phyloP scores from a whole-genome alignment of 2,329 filamentous ascomycete species.

The Pseudogymnoascus sp. region DNA sequence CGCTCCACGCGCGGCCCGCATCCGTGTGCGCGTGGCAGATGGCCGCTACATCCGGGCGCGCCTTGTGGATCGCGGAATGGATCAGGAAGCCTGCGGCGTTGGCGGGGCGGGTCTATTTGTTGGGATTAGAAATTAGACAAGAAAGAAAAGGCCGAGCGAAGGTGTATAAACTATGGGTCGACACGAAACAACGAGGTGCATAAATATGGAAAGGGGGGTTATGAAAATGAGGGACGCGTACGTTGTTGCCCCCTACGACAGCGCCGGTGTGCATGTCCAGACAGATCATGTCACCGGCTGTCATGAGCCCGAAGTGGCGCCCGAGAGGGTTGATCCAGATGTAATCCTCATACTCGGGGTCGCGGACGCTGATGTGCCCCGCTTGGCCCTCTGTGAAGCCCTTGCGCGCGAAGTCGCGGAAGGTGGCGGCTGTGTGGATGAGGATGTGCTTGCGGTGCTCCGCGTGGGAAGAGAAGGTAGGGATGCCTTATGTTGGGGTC shows the following conservation, averaged over 20 bases:
- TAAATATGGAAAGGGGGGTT: neutral
- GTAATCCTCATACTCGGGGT: slow-evolving; percentile 52
- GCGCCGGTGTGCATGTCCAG: slow-evolving; percentile 53
- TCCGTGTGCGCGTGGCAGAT: slow-evolving; percentile 63
- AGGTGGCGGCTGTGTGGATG: slow-evolving; percentile 60
- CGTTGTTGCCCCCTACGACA: slow-evolving; percentile 54
- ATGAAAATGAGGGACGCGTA: slow-evolving; percentile 10
- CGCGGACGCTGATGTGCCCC: slow-evolving; percentile 61
- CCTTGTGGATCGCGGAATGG: slow-evolving; percentile 61
- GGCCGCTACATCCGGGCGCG: slow-evolving; percentile 56
- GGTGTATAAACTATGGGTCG: too few relatives aligned
- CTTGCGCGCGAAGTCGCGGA: slow-evolving; percentile 59
- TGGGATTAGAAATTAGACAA: neutral
- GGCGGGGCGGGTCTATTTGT: slow-evolving; percentile 40
- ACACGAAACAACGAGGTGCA: too few relatives aligned
- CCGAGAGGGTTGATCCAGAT: slow-evolving; percentile 67
- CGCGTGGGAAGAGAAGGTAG: slow-evolving; percentile 44
- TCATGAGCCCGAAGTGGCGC: slow-evolving; percentile 57
- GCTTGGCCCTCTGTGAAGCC: slow-evolving; percentile 63
- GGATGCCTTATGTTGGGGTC: slow-evolving; percentile 42
- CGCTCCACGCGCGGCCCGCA: slow-evolving; percentile 60
- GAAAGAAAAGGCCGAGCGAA: too few relatives aligned
- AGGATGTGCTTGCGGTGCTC: slow-evolving; percentile 57
- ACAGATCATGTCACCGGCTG: slow-evolving; percentile 59
- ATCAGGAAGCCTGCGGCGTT: slow-evolving; percentile 66